These are phyloP conservation scores for Cerrena zonata DNA, from an alignment of 1,284 basidiomycete species.

Conservation along the genomic window DNA sequence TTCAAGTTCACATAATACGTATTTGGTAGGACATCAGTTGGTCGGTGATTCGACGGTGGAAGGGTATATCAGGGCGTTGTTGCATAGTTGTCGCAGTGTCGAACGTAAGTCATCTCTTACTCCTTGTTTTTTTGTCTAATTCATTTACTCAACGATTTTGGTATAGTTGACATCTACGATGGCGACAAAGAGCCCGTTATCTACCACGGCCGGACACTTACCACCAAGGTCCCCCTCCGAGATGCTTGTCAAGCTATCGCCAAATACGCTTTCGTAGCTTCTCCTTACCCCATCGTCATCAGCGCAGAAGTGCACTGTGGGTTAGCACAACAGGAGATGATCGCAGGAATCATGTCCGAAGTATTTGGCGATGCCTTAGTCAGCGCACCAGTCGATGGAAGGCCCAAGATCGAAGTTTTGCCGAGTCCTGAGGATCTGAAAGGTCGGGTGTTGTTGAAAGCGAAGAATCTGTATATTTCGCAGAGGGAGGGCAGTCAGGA, in stretches of 20 bases:
- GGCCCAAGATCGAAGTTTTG: conserved; percentile 47
- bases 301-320: conserved; percentile 91
- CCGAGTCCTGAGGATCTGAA: conserved; percentile 87
- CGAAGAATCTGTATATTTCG: conserved; percentile 54
- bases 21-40: conserved; percentile 91
- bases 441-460: conserved; percentile 78
- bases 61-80: conserved; percentile 88
- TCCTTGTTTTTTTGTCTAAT: not conserved
- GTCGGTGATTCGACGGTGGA: conserved; percentile 91
- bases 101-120: conserved; percentile 59
- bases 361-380: conserved; percentile 78
- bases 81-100: conserved; percentile 88
- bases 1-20: conserved; percentile 95
- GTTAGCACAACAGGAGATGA: conserved; percentile 75
- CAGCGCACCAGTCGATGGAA: conserved; percentile 48
- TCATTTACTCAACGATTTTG: conserved; percentile 3
- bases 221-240: conserved; percentile 77
- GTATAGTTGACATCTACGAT: conserved; percentile 87
- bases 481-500: conserved; percentile 37
- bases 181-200: conserved; percentile 80
- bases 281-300: conserved; percentile 91
- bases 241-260: conserved; percentile 84
- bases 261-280: conserved; percentile 90
- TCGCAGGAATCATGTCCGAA: conserved; percentile 74
- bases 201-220: conserved; percentile 90